Conservation (phyloP, 1,284 basidiomycete species). For the Apiotrichum siamense region DNA sequence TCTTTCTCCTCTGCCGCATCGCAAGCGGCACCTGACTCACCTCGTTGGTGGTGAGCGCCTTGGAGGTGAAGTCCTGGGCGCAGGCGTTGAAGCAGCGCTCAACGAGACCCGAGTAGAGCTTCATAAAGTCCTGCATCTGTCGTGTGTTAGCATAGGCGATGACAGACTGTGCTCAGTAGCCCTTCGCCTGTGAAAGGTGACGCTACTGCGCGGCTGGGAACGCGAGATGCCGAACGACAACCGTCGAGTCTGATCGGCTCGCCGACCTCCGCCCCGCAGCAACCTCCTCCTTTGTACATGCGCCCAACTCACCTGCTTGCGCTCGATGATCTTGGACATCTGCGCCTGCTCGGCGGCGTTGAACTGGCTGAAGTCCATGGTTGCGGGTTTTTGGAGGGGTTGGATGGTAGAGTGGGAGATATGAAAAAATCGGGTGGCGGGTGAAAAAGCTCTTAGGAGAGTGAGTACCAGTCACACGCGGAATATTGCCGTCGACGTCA, state of each 20-base stretch:
- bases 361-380: constrained; percentile 80
- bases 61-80: constrained; percentile 94
- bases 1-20: too few relatives aligned
- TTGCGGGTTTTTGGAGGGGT: constrained; percentile 6
- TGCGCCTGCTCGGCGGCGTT: constrained; percentile 81
- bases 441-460: too few relatives aligned
- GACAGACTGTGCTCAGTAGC: background rate
- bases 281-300: background rate
- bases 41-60: constrained; percentile 88
- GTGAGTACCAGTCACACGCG: too few relatives aligned
- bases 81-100: constrained; percentile 94
- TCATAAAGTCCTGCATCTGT: constrained; percentile 99
- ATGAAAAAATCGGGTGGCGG: background rate
- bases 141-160: too few relatives aligned
- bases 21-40: too few relatives aligned
- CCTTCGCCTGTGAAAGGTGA: too few relatives aligned
- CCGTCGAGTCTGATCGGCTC: background rate
- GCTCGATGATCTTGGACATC: constrained; percentile 81
- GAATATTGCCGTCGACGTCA: too few relatives aligned
- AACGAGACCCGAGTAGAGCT: constrained; percentile 90
- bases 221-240: background rate
- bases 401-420: background rate
- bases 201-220: too few relatives aligned
- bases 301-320: constrained; percentile 76
- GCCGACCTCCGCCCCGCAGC: background rate